These are phyloP conservation scores for Turritis glabra DNA, from an alignment of 345 rosid genomes.

Conservation along the genomic window DNA sequence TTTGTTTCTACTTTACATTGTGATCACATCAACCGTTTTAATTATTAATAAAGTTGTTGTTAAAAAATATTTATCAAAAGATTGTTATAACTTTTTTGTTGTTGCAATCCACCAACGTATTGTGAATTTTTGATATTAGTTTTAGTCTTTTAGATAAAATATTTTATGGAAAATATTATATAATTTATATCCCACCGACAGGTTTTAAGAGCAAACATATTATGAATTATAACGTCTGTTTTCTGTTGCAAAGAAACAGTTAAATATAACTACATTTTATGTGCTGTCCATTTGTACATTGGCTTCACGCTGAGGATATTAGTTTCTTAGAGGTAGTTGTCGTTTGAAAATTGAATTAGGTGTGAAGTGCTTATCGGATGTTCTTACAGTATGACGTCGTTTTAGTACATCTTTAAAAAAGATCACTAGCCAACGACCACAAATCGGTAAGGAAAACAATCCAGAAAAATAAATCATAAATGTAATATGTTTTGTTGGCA, in stretches of 20 bases:
- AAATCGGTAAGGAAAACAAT: neutral
- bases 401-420: slow-evolving; percentile 4
- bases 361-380: slow-evolving; percentile 22
- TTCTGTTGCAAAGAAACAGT: neutral
- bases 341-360: slow-evolving; percentile 28
- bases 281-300: slow-evolving; percentile 18
- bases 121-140: no score
- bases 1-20: no score
- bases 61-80: no score
- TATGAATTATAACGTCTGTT: no score
- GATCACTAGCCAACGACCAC: slow-evolving; percentile 6
- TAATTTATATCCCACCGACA: no score
- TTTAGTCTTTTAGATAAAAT: no score
- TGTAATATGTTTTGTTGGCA: neutral
- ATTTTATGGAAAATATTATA: no score
- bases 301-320: neutral
- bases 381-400: neutral
- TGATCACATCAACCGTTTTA: no score
- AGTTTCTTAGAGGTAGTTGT: slow-evolving; percentile 14
- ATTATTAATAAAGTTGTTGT: no score
- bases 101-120: no score
- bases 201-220: no score
- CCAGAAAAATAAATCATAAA: neutral
- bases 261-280: neutral
- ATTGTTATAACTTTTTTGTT: no score